A percentile compares a stretch with the other conserved stretches of the same genome.
phyloP scores from a whole-genome alignment of 352 stramenopile species.

The Globisporangium orthogonon region DNA sequence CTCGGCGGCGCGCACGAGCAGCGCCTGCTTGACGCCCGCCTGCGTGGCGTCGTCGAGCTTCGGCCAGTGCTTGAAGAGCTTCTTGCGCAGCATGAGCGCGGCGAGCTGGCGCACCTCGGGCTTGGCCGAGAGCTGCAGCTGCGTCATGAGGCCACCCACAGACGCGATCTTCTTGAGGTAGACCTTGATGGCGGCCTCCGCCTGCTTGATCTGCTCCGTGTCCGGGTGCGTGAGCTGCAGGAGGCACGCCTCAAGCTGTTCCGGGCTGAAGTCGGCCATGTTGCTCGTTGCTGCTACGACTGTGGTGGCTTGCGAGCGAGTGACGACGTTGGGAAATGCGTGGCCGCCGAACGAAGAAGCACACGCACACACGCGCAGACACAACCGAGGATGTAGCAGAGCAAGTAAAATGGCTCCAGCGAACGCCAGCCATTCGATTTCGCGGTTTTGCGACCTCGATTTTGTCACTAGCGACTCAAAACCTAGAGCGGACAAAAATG shows the following conservation, averaged over 20 bases:
- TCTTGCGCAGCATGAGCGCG: constrained; percentile 92
- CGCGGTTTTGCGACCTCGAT: neutral
- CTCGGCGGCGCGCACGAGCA: constrained; percentile 79
- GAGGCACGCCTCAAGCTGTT: constrained; percentile 83
- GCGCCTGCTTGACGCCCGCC: constrained; percentile 79
- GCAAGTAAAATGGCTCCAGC: neutral
- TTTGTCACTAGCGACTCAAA: neutral
- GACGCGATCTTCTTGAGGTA: constrained; percentile 89
- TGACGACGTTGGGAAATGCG: constrained; percentile 13
- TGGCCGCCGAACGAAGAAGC: too few species aligned
- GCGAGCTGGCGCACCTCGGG: constrained; percentile 88
- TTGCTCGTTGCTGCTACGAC: neutral
- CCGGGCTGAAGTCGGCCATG: constrained; percentile 77
- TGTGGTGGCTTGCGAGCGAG: neutral
- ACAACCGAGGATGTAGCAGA: neutral
- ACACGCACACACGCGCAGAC: too few species aligned
- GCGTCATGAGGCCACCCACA: constrained; percentile 86
- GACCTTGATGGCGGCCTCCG: constrained; percentile 89
- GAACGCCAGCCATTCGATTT: neutral
- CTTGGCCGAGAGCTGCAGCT: constrained; percentile 77
- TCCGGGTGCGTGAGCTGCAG: constrained; percentile 91
- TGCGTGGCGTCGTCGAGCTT: constrained; percentile 84
- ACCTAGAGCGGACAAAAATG: neutral
- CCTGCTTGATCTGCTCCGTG: constrained; percentile 94
- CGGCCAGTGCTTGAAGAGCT: constrained; percentile 90